Conservation (phyloP, 495 filamentous ascomycete species). For the Xylona heveae region DNA sequence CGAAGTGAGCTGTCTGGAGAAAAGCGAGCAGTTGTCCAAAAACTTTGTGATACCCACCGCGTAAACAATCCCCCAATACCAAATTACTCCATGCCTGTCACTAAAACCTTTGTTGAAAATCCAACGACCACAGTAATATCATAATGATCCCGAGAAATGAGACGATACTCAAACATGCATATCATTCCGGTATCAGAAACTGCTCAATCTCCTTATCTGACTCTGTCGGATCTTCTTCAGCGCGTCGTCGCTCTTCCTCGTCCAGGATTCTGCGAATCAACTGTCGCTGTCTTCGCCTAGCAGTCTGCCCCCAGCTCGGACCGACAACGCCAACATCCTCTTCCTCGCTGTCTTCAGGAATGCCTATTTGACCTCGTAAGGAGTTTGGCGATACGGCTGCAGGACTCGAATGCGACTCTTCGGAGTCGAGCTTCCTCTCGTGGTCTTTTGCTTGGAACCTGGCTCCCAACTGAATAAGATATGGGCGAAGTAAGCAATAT, state of each 20-base stretch:
- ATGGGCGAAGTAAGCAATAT: slow-evolving; percentile 46
- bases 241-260: slow-evolving; percentile 1
- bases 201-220: slow-evolving; percentile 5
- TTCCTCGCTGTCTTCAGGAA: slow-evolving; percentile 34
- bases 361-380: slow-evolving; percentile 25
- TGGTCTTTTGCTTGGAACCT: slow-evolving; percentile 22
- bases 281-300: slow-evolving; percentile 1
- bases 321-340: slow-evolving; percentile 34
- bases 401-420: slow-evolving; percentile 8
- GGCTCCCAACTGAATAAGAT: slow-evolving; percentile 28
- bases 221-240: slow-evolving; percentile 1
- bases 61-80: too few species aligned
- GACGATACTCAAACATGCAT: too few species aligned
- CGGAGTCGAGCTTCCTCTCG: slow-evolving; percentile 17
- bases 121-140: too few species aligned
- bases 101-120: too few species aligned
- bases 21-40: too few species aligned
- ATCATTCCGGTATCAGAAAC: too few species aligned
- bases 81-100: too few species aligned
- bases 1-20: too few species aligned
- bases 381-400: slow-evolving; percentile 26
- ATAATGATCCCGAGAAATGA: too few species aligned
- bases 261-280: slow-evolving; percentile 2
- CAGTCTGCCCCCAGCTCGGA: slow-evolving; percentile 21
- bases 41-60: too few species aligned